A percentile compares a stretch with the other conserved stretches of the same genome.
Conservation (phyloP, 176 grass and related monocot genomes). For the Sorghum bicolor region Sorghum_bicolor_NCBIv3 NC_012870.2:79969501-79970000, state of each 20-base stretch:
- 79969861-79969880: not conserved
- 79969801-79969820: constrained; percentile 2
- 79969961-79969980: constrained; percentile 79
- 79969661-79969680: not conserved
- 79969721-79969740: constrained; percentile 81
- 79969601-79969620: not conserved
- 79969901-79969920: not conserved
- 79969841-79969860: constrained; percentile 3
- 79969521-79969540: not conserved
- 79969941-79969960: constrained; percentile 94
- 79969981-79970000: constrained; percentile 66
- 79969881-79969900: not conserved
- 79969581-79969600: not conserved
- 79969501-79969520: not conserved
- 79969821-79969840: not conserved
- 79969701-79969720: not conserved
- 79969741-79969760: constrained; percentile 92
- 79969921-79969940: constrained; percentile 57
- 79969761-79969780: constrained; percentile 87
- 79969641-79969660: not conserved
- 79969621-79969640: not conserved
- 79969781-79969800: constrained; percentile 56
- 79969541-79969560: not conserved
- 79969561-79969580: not conserved
- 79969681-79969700: not conserved